Base-by-base conservation (phyloP, 2,329 filamentous ascomycete species). In the Sarocladiaceae sp. region DNA sequence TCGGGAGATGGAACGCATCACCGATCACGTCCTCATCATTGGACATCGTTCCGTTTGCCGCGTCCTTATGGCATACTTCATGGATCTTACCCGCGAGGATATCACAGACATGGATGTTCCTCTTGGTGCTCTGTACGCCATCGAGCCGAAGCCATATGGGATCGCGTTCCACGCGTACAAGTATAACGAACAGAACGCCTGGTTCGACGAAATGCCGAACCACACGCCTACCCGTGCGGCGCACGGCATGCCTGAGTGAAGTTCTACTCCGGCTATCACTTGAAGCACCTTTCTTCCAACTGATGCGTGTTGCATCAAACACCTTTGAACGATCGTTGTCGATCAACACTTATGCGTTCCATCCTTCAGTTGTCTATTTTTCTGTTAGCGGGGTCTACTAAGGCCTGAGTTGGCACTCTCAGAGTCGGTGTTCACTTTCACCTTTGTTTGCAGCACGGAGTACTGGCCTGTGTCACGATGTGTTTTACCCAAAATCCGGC, bases 141-240 rank as follows among this genome's bases (percentile, higher is more conserved):
- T 98, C 39, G 91, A 98, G 65, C 93, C 93, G 26, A 96, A 96
- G 73, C 93, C 93, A 1, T 98, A 98, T 54, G 93, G 93, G 12
- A 90, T 96, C 47, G 91, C 95, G 49, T 96, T 97, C 69, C 91
- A 95, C 62, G 91, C 89, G 1, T 98, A 95, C 71, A 80, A 82
- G 49, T 98, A 95, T 68, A 87, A 95, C 59, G 78, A 87, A 50
- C 71, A 75, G 3, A 77, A 69, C 16, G 81, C 84, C 50, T 88
- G 83, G 76, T 98, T 98, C 56, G 82, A 93, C 47, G 82, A 93
- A 59, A 67, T 94, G 35, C 85, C 83, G n/a, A 75, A 90, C 57
- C 97, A 93, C 66, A 81, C 85, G 63, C 76, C 93, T 23, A 78
- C 78, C 51, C 76, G 76, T 50, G 62, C 63, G 26, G 50, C 60